A percentile compares a stretch with the other conserved stretches of the same genome.
phyloP scores from a whole-genome alignment of 306 rosid species.

The Fragaria nilgerrensis region DNA sequence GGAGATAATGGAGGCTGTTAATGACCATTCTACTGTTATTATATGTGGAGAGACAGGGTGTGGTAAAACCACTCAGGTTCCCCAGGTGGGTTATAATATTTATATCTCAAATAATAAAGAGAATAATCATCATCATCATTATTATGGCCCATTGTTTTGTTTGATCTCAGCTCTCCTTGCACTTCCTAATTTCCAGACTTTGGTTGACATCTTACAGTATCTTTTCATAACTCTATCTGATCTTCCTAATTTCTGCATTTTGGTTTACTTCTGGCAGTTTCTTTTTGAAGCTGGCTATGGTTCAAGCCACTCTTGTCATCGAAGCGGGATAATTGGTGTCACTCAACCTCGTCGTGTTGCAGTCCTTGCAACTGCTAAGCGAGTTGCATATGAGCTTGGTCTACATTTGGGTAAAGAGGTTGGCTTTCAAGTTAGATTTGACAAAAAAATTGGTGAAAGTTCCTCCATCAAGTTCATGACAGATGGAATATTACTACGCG shows the following conservation, averaged over 20 bases:
- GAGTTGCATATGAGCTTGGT: slow-evolving; percentile 90
- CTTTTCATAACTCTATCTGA: slow-evolving; percentile 7
- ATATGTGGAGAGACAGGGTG: slow-evolving; percentile 98
- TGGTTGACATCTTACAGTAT: not conserved
- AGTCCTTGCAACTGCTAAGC: slow-evolving; percentile 90
- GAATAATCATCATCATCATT: not conserved
- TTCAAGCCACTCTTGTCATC: slow-evolving; percentile 45
- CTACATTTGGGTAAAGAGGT: slow-evolving; percentile 72
- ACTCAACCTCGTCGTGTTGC: slow-evolving; percentile 98
- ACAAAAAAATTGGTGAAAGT: slow-evolving; percentile 73
- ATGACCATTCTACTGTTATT: slow-evolving; percentile 66
- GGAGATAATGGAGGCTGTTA: slow-evolving; percentile 94
- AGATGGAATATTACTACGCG: slow-evolving; percentile 90
- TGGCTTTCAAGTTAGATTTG: slow-evolving; percentile 93
- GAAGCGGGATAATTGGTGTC: slow-evolving; percentile 73
- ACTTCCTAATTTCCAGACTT: not conserved
- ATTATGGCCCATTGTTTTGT: not conserved
- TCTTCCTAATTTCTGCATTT: slow-evolving; percentile 12
- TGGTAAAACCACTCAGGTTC: slow-evolving; percentile 99
- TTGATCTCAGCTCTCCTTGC: not conserved
- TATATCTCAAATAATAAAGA: not conserved
- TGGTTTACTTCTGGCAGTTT: slow-evolving; percentile 42
- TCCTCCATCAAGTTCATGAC: slow-evolving; percentile 95
- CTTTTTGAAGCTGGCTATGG: slow-evolving; percentile 92
- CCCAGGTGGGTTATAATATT: slow-evolving; percentile 57